These are phyloP conservation scores for Aquanectria penicillioides DNA, from an alignment of 2,329 filamentous ascomycete genomes.

Conservation along the genomic window DNA sequence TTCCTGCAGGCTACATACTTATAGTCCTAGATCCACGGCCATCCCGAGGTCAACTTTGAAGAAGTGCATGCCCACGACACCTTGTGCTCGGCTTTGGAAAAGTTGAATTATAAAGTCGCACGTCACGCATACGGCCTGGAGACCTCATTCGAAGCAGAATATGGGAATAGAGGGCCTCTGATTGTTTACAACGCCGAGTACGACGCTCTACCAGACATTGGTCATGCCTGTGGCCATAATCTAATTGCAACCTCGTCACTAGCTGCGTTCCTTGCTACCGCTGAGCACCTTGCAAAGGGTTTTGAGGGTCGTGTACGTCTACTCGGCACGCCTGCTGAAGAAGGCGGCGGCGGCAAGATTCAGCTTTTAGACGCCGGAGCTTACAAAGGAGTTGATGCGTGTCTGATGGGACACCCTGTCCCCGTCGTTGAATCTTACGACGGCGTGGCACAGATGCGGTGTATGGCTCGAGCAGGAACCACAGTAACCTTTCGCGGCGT, in stretches of 20 bases:
- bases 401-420: slow-evolving; percentile 43
- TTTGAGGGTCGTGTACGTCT: slow-evolving; percentile 47
- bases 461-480: no score
- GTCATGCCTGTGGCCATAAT: slow-evolving; percentile 59
- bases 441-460: no score
- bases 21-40: no score
- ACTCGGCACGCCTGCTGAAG: slow-evolving; percentile 55
- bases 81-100: no score
- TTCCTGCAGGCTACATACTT: no score
- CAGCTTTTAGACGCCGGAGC: slow-evolving; percentile 35
- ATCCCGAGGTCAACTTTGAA: no score
- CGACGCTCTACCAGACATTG: slow-evolving; percentile 56
- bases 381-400: slow-evolving; percentile 32
- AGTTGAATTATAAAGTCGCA: no score
- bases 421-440: not conserved
- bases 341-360: slow-evolving; percentile 54
- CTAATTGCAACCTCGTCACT: slow-evolving; percentile 53
- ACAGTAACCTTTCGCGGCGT: slow-evolving; percentile 38
- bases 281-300: slow-evolving; percentile 29
- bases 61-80: no score
- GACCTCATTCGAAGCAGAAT: not conserved
- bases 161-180: not conserved
- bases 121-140: not conserved
- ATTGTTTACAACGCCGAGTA: slow-evolving; percentile 50
- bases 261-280: slow-evolving; percentile 50